Evolutionary conservation across 2,329 filamentous ascomycete species (phyloP).

Genomic region (Sporothrix brunneoviolacea): DNA sequence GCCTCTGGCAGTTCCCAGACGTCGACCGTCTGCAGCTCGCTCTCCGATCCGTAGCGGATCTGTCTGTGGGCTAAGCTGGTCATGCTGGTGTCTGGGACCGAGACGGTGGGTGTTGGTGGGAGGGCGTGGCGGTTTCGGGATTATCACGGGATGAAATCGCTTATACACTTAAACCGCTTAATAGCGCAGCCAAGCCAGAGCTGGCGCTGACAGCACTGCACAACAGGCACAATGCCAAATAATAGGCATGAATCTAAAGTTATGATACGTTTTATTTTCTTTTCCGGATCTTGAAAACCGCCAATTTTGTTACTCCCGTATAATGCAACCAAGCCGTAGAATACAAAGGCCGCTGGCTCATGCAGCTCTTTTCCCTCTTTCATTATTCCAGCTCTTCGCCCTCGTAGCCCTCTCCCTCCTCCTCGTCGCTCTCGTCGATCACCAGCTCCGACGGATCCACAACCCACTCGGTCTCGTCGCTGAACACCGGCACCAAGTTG

Average conservation of each 20-base stretch:
- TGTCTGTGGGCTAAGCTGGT: conserved; percentile 26
- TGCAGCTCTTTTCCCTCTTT: not conserved
- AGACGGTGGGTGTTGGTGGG: not conserved
- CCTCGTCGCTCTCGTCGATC: conserved; percentile 18
- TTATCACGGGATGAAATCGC: no score
- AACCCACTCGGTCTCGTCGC: conserved; percentile 51
- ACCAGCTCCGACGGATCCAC: conserved; percentile 16
- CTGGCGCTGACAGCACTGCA: no score
- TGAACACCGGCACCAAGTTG: conserved; percentile 51
- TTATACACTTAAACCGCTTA: conserved; percentile 4
- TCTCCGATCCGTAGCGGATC: conserved; percentile 30
- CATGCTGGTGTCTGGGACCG: not conserved
- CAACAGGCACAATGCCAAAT: no score
- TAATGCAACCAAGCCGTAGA: no score
- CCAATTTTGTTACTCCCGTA: no score
- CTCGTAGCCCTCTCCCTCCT: conserved; percentile 13
- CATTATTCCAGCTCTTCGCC: conserved; percentile 12
- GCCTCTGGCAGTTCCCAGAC: conserved; percentile 33
- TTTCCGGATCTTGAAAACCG: no score
- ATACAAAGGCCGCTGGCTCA: not conserved
- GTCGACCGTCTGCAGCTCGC: conserved; percentile 39
- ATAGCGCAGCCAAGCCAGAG: no score
- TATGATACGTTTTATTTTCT: no score
- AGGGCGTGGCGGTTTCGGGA: not conserved
- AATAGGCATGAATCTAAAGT: no score